Conservation (phyloP, 1,284 basidiomycete genomes). For the Cronartium ribicola region DNA sequence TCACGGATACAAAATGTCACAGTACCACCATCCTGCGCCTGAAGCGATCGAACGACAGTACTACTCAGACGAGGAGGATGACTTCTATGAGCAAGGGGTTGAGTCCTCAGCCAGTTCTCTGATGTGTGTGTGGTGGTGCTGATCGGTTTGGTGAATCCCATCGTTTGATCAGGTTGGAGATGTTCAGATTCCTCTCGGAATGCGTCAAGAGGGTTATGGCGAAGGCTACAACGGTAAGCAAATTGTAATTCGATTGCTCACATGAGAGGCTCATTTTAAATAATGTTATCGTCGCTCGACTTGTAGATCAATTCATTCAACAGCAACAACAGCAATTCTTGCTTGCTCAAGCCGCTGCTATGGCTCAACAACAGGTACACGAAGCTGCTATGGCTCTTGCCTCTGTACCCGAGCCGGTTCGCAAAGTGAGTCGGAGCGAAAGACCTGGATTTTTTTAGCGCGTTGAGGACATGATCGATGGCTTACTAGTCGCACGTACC, state of each 20-base stretch:
- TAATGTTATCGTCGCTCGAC: neutral
- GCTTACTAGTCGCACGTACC: neutral
- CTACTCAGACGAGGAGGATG: slow-evolving; percentile 40
- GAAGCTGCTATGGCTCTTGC: slow-evolving; percentile 48
- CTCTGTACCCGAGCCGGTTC: slow-evolving; percentile 50
- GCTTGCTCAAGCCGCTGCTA: slow-evolving; percentile 43
- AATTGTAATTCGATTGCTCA: neutral
- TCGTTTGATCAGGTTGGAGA: slow-evolving; percentile 20
- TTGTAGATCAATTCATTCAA: slow-evolving; percentile 30
- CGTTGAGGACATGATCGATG: neutral
- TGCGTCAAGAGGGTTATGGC: slow-evolving; percentile 37
- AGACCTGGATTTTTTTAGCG: neutral
- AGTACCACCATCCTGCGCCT: slow-evolving; percentile 19
- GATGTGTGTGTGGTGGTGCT: no score
- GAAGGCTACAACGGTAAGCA: slow-evolving; percentile 35
- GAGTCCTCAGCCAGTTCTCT: neutral
- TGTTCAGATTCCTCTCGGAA: slow-evolving; percentile 35
- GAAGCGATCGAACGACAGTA: slow-evolving; percentile 34
- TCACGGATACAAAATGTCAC: neutral
- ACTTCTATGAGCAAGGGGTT: slow-evolving; percentile 40
- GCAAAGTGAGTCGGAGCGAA: slow-evolving; percentile 44
- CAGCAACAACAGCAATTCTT: slow-evolving; percentile 40
- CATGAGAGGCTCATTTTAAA: no score
- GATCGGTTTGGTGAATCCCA: neutral
- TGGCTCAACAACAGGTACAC: slow-evolving; percentile 48